phyloP scores from a whole-genome alignment of 2,329 filamentous ascomycete genomes.

The Stachybotrys chlorohalonatus region DNA sequence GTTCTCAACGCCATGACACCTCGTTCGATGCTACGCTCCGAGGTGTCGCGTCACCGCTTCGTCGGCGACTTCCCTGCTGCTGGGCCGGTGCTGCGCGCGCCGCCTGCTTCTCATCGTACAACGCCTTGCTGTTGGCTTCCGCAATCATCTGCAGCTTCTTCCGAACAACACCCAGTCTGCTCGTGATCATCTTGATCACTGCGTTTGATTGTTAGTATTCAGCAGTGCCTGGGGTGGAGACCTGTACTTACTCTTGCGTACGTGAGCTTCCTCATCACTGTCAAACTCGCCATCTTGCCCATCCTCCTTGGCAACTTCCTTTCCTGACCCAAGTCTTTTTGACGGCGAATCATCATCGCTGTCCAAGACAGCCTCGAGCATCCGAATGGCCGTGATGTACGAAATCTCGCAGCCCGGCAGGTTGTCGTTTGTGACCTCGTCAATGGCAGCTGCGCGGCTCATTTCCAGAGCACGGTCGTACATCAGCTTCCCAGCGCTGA shows the following conservation, averaged over 20 bases:
- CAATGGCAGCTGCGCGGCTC: conserved; percentile 89
- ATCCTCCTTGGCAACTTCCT: conserved; percentile 30
- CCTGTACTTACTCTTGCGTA: conserved; percentile 56
- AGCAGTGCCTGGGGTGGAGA: not conserved
- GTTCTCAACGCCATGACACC: conserved; percentile 18
- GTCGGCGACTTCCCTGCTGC: conserved; percentile 27
- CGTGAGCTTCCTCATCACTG: conserved; percentile 62
- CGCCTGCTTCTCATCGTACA: conserved; percentile 30
- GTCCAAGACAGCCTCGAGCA: conserved; percentile 92
- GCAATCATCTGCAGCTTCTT: conserved; percentile 55
- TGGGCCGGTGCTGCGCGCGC: conserved; percentile 6
- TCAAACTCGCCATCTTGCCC: conserved; percentile 40
- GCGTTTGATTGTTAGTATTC: conserved; percentile 11
- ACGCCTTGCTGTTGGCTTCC: conserved; percentile 41
- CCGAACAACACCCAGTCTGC: conserved; percentile 45
- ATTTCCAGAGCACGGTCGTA: conserved; percentile 96
- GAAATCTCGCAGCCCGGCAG: conserved; percentile 81
- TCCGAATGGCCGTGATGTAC: conserved; percentile 85
- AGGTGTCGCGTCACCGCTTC: conserved; percentile 47
- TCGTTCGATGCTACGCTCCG: conserved; percentile 42
- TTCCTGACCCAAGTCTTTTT: conserved; percentile 24
- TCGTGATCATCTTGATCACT: conserved; percentile 56
- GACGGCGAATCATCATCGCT: conserved; percentile 54
- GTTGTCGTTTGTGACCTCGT: conserved; percentile 89
- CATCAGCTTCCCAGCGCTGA: conserved; percentile 95